Evolutionary conservation across 345 rosid species (phyloP), one percentile per base, ranked within the genome.

Genomic region (Melastoma malabathricum): DNA sequence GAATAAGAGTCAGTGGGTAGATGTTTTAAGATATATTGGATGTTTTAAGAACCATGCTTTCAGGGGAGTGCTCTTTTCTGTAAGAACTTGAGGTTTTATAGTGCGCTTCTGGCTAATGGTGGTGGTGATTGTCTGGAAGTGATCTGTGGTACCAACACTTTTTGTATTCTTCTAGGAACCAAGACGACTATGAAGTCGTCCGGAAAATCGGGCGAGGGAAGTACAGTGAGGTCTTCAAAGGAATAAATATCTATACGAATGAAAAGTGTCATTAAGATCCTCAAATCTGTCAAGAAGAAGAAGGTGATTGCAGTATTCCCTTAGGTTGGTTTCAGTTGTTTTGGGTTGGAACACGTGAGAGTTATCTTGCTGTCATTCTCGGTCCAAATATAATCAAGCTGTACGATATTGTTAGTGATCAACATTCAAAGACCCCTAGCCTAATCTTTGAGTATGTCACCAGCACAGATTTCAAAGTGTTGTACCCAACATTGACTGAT

Each of bases 281-380:
- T 84, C 66, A 84, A 84, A 68, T 89, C 94, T 63, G 94, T 84
- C 48, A 81, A 84, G 86, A 84, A 81, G 61, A 84, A 84, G 77
- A 84, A 84, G 83, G 94, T 76, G 57, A 62, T 67, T 63, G 46
- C 54, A 9, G 15, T 38, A 18, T 20, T 17, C 43, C 18, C 39
- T 39, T 43, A 12, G 6, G 22, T 25, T 57, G 41, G 53, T 25
- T 13, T 22, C 17, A 56, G 50, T 29, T 17, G 10, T 31, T 38
- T 9, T 51, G 15, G 43, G 16, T 38, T 51, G 44, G 12, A 51
- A 18, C 15, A 18, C 6, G 4, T 16, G 1, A 13, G 13, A 10
- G 43, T 15, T 14, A n/a, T 15, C 7, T 34, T 0, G 6, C 23
- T 27, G 0, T 29, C 7, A 15, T 31, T 51, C 41, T 16, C 31